Evolutionary conservation across 345 rosid genomes (phyloP).

Genomic region (Pugionium cornutum): DNA sequence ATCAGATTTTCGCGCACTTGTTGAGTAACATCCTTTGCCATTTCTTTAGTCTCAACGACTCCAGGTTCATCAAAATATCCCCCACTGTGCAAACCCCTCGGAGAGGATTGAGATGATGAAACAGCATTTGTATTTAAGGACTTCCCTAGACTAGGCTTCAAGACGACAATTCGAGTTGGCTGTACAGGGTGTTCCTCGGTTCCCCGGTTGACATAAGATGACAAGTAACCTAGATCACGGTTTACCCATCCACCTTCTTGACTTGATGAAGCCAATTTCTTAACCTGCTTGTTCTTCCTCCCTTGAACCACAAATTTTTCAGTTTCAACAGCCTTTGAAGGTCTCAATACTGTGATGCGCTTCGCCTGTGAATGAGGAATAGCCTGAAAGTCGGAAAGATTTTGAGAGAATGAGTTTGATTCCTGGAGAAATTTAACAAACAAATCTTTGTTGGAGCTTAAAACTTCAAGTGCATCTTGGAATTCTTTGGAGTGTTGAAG

Average conservation of each 20-base stretch:
- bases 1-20: slow-evolving; percentile 54
- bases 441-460: slow-evolving; percentile 75
- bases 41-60: slow-evolving; percentile 65
- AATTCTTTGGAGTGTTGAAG: slow-evolving; percentile 82
- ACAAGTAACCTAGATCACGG: slow-evolving; percentile 45
- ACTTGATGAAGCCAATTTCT: slow-evolving; percentile 45
- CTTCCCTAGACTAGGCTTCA: slow-evolving; percentile 82
- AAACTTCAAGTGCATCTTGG: slow-evolving; percentile 78
- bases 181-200: slow-evolving; percentile 60
- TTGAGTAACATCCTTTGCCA: slow-evolving; percentile 57
- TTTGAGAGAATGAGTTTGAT: slow-evolving; percentile 55
- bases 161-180: slow-evolving; percentile 81
- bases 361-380: slow-evolving; percentile 64
- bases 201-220: slow-evolving; percentile 45
- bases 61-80: slow-evolving; percentile 51
- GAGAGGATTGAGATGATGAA: slow-evolving; percentile 55
- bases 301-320: slow-evolving; percentile 48
- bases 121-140: slow-evolving; percentile 51
- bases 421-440: slow-evolving; percentile 74
- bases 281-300: slow-evolving; percentile 53
- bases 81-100: slow-evolving; percentile 45
- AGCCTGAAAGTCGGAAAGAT: slow-evolving; percentile 48
- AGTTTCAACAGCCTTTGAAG: slow-evolving; percentile 68
- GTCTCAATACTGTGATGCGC: slow-evolving; percentile 85
- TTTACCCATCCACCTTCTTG: slow-evolving; percentile 49